Base-by-base conservation (phyloP, 306 rosid species). In the Cicer yamashitae region DNA sequence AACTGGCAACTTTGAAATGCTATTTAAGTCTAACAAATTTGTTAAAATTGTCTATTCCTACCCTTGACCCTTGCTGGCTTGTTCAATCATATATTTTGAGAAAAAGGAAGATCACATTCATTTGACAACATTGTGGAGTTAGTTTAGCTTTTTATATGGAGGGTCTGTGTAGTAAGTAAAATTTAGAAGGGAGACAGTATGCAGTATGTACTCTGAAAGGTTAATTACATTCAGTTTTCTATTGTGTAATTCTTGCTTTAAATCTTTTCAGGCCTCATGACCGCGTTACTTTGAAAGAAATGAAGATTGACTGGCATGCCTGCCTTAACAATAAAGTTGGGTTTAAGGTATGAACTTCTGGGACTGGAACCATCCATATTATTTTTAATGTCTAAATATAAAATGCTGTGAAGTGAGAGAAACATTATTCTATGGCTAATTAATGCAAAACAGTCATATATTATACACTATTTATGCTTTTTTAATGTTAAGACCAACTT, bases 301-400 rank as follows among this genome's bases (percentile, higher is more conserved):
- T 94, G 99, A 94, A 94, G 81, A 89, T 58, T 18, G 97, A 94
- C 77, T 92, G 99, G 97, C 93, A 82, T 66, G 84, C 96, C 38
- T 94, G 99, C 83, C 96, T 94, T 45, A 84, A 94, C 85, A 94
- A 72, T 44, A 92, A 81, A 85, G 99, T 94, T 82, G 99, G 99
- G 78, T 94, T 94, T 76, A 94, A 94, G 99, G 97, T 94, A 81
- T 84, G 72, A 53, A 38, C 69, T 20, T 37, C 76, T 12, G 52
- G 58, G 46, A 58, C 76, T 12, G 52, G 58, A 52, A 58, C 37
- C 53, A 50, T 64, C 4, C 43, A 70, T 47, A 37, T 14, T 58
- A 69, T 76, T 41, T 59, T 68, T 57, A 2, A 18, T 59, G 48
- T 45, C 65, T 53, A 6, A 22, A 53, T 40, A 66, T 63, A 43